Percentiles rank a stretch among this genome's conserved stretches.
These are phyloP conservation scores for Rhodosporidiobolus odoratus DNA, from an alignment of 768 basidiomycete genomes.

Conservation along the genomic window DNA sequence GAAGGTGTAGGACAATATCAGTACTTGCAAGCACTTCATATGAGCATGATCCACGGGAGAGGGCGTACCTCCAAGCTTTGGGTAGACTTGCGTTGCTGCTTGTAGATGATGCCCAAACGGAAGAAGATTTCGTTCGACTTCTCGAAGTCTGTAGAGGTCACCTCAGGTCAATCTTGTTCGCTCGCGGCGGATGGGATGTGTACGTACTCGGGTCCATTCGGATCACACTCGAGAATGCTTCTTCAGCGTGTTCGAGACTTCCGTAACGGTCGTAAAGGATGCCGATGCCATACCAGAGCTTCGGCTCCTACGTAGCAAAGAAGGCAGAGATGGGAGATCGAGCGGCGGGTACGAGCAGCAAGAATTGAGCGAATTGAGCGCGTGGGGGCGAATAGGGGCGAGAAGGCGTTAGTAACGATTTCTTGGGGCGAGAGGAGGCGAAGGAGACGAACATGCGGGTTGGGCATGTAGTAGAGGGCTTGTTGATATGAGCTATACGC, in stretches of 20 bases:
- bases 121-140: conserved; percentile 98
- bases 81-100: conserved; percentile 90
- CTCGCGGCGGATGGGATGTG: not conserved
- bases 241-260: conserved; percentile 96
- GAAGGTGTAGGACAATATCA: not conserved
- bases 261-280: conserved; percentile 98
- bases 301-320: conserved; percentile 76
- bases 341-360: conserved; percentile 8
- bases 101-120: conserved; percentile 97
- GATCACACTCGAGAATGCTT: conserved; percentile 92
- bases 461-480: conserved; percentile 88
- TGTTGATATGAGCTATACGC: conserved; percentile 98
- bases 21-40: not conserved
- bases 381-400: not conserved
- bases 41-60: not conserved
- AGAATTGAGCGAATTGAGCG: conserved; percentile 6
- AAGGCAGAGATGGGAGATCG: conserved; percentile 45
- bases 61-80: conserved; percentile 62
- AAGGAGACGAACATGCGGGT: conserved; percentile 66
- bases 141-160: conserved; percentile 68
- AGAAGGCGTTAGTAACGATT: conserved; percentile 2
- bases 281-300: conserved; percentile 98
- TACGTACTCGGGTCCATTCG: conserved; percentile 88
- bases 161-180: not conserved
- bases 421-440: not conserved